Percentiles rank a stretch among this genome's conserved stretches.
These are phyloP conservation scores for Pelargonium citronellum DNA, from an alignment of 441 rosid genomes.

Conservation along the genomic window DNA sequence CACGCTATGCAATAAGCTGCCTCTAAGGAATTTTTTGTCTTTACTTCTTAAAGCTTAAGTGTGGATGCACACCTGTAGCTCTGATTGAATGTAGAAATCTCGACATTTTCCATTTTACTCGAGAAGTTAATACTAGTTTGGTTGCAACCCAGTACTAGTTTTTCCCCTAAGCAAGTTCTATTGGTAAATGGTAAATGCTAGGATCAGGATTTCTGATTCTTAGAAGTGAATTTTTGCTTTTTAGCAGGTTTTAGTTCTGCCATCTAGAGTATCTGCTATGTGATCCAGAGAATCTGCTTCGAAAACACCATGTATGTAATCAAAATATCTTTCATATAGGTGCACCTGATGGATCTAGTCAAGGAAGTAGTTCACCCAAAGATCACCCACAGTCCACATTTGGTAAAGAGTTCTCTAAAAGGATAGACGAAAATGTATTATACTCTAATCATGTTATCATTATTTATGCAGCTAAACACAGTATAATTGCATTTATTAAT, in stretches of 20 bases:
- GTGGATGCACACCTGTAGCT: too few species aligned
- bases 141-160: not conserved
- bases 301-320: slow-evolving; percentile 10
- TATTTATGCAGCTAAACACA: slow-evolving; percentile 18
- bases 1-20: not conserved
- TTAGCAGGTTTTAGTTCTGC: not conserved
- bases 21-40: not conserved
- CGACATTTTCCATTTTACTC: too few species aligned
- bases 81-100: too few species aligned
- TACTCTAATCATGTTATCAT: slow-evolving; percentile 16
- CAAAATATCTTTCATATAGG: slow-evolving; percentile 30
- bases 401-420: slow-evolving; percentile 34
- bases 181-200: not conserved
- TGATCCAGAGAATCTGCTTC: not conserved
- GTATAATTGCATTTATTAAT: slow-evolving; percentile 17
- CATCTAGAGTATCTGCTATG: not conserved
- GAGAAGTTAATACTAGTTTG: not conserved
- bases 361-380: slow-evolving; percentile 29
- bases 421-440: slow-evolving; percentile 51
- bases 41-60: too few species aligned
- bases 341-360: slow-evolving; percentile 37
- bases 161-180: not conserved
- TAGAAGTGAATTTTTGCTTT: not conserved
- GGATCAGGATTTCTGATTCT: not conserved
- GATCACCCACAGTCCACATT: slow-evolving; percentile 40